Evolutionary conservation across 495 filamentous ascomycete species (phyloP).

Genomic region (Pseudevernia furfuracea): DNA sequence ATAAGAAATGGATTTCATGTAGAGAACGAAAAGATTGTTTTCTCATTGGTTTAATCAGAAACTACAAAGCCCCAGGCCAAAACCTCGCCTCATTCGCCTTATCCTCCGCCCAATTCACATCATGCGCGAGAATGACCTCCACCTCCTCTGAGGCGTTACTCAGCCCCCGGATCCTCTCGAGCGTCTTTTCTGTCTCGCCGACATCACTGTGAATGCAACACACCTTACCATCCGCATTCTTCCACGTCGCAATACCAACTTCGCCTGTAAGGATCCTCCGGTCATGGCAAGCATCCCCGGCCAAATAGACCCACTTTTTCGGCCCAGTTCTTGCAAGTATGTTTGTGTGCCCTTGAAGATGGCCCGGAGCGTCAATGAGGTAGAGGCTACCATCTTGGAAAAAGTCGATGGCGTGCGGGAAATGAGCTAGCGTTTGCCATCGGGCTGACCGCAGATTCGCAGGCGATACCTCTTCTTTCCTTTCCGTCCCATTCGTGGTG

Average conservation of each 20-base stretch:
- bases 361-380: not conserved
- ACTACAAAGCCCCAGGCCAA: conserved; percentile 2
- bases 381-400: not conserved
- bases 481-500: not conserved
- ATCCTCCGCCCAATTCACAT: conserved; percentile 6
- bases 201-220: conserved; percentile 3
- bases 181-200: not conserved
- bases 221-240: not conserved
- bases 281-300: conserved; percentile 6
- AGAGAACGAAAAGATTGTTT: no score
- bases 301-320: conserved; percentile 3
- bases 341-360: conserved; percentile 3
- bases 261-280: not conserved
- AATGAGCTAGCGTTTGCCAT: not conserved
- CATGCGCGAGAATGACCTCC: conserved; percentile 5
- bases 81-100: not conserved
- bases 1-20: no score
- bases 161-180: not conserved
- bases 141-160: not conserved
- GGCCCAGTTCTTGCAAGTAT: not conserved
- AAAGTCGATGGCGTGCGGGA: not conserved
- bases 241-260: conserved; percentile 7
- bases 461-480: no score
- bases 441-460: not conserved
- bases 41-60: not conserved